Conservation (phyloP, 352 stramenopile genomes). For the Globisporangium spinosum region DNA sequence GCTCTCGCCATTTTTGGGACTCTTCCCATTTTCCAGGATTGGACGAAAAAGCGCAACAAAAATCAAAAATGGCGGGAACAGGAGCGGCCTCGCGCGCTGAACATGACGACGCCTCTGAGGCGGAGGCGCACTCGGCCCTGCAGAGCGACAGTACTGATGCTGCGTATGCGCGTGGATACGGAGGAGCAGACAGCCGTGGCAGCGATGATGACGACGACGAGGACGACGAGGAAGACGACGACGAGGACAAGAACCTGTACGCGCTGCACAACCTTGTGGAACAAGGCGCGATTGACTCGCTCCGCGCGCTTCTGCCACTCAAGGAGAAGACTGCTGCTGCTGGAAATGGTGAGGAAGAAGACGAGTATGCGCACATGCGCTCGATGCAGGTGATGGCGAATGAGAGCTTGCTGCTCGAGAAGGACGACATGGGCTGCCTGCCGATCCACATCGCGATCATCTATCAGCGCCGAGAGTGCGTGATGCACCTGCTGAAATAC, state of each 20-base stretch:
- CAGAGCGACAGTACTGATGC: neutral
- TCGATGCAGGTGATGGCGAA: constrained; percentile 39
- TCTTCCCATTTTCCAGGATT: neutral
- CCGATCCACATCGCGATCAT: constrained; percentile 73
- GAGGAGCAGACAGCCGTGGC: neutral
- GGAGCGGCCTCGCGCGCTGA: neutral
- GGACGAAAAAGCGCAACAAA: constrained; percentile 3
- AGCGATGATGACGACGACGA: neutral
- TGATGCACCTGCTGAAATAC: constrained; percentile 52
- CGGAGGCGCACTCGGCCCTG: neutral
- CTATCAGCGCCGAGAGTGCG: constrained; percentile 42
- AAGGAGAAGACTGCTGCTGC: constrained; percentile 2
- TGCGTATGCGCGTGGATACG: neutral
- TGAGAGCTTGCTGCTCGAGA: constrained; percentile 64
- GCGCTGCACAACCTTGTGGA: constrained; percentile 62
- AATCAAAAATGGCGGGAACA: constrained; percentile 8
- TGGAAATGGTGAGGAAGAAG: constrained; percentile 4
- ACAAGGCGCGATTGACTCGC: constrained; percentile 39
- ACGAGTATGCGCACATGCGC: constrained; percentile 14
- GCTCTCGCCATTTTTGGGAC: neutral
- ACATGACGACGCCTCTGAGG: neutral
- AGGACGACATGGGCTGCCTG: constrained; percentile 82
- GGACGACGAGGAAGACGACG: constrained; percentile 30
- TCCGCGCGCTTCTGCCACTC: constrained; percentile 46
- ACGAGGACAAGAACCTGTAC: constrained; percentile 37